Evolutionary conservation across 2,329 filamentous ascomycete species (phyloP).

Genomic region (Incumbomyces lentus): DNA sequence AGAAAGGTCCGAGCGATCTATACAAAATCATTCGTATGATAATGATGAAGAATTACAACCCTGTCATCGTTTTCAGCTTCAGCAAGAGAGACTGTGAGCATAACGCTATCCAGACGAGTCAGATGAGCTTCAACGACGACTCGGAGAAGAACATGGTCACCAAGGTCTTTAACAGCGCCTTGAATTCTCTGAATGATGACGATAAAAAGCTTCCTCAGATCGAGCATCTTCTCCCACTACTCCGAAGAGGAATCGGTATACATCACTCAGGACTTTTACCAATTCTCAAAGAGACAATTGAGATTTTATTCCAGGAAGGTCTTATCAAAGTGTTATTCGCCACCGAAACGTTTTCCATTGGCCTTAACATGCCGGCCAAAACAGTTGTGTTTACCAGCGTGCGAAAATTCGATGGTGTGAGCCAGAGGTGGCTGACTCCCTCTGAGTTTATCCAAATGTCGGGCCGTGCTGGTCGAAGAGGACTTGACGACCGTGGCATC

Average conservation of each 20-base stretch:
- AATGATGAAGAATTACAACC: constrained; percentile 93
- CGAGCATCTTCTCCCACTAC: constrained; percentile 72
- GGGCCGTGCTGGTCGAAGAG: constrained; percentile 88
- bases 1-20: constrained; percentile 66
- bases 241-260: constrained; percentile 87
- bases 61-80: constrained; percentile 98
- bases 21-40: constrained; percentile 99
- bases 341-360: constrained; percentile 97
- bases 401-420: constrained; percentile 82
- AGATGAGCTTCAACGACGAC: constrained; percentile 88
- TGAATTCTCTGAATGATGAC: constrained; percentile 84
- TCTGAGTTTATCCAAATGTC: constrained; percentile 99
- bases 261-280: constrained; percentile 93
- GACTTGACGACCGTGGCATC: constrained; percentile 92
- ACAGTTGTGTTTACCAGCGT: constrained; percentile 98
- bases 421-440: constrained; percentile 73
- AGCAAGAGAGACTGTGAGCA: constrained; percentile 95
- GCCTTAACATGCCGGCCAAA: constrained; percentile 97
- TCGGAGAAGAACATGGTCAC: constrained; percentile 89
- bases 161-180: constrained; percentile 87
- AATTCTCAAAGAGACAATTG: constrained; percentile 95
- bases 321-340: constrained; percentile 96
- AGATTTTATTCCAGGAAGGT: constrained; percentile 96
- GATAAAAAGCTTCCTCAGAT: constrained; percentile 86
- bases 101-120: constrained; percentile 75